Conservation (phyloP, 306 rosid species). For the Albizia julibrissin region DNA sequence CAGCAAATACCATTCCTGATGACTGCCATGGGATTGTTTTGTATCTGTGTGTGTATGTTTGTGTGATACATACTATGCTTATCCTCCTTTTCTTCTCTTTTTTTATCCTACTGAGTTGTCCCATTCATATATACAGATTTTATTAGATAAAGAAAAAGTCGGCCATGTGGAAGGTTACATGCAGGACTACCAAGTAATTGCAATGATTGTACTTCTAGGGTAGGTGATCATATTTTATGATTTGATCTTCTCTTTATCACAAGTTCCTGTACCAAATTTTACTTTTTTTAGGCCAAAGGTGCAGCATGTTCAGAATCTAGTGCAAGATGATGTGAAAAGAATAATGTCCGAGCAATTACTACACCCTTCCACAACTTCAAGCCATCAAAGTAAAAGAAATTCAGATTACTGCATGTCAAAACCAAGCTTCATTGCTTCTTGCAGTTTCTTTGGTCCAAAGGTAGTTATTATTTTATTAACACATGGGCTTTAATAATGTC, state of each 20-base stretch:
- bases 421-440: conserved; percentile 77
- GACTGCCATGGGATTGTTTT: neutral
- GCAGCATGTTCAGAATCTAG: conserved; percentile 59
- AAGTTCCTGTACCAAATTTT: conserved; percentile 7
- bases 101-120: conserved; percentile 22
- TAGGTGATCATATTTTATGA: conserved; percentile 35
- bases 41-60: neutral
- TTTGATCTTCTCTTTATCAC: conserved; percentile 2
- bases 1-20: neutral
- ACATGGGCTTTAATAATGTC: neutral
- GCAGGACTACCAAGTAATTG: conserved; percentile 84
- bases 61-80: neutral
- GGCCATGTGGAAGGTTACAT: conserved; percentile 56
- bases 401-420: conserved; percentile 44
- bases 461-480: conserved; percentile 39
- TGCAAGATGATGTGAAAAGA: conserved; percentile 65
- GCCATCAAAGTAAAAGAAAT: conserved; percentile 40
- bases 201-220: conserved; percentile 90
- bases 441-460: conserved; percentile 86
- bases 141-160: conserved; percentile 61
- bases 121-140: conserved; percentile 49
- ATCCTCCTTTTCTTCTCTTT: neutral
- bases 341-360: conserved; percentile 71
- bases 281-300: conserved; percentile 71
- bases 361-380: conserved; percentile 47